Conservation (phyloP, 768 basidiomycete genomes). For the Neoboletus magnificus region DNA sequence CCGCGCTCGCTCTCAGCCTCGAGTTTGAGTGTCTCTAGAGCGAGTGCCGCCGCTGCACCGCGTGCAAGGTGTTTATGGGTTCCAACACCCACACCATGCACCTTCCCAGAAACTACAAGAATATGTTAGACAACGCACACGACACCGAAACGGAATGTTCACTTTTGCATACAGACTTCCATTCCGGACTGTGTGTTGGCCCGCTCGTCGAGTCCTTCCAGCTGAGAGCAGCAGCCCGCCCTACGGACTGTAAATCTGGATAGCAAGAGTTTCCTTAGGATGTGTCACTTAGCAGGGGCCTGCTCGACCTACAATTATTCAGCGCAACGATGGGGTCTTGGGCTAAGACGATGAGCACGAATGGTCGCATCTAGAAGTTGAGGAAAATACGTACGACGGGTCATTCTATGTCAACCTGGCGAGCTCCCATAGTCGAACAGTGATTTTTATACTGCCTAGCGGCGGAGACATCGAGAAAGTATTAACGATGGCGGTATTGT, state of each 20-base stretch:
- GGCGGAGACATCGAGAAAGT: conserved; percentile 16
- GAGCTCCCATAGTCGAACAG: conserved; percentile 12
- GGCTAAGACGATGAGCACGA: conserved; percentile 17
- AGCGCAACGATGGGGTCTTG: conserved; percentile 33
- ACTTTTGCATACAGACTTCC: conserved; percentile 65
- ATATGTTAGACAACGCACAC: conserved; percentile 10
- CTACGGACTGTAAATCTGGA: conserved; percentile 53
- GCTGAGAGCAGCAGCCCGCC: conserved; percentile 43
- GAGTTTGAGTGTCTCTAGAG: conserved; percentile 37
- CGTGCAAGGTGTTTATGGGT: conserved; percentile 51
- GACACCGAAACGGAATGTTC: conserved; percentile 14
- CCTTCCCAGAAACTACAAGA: conserved; percentile 47
- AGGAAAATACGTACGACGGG: conserved; percentile 13
- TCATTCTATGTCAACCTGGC: conserved; percentile 21
- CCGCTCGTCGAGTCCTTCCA: conserved; percentile 53
- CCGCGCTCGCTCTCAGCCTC: conserved; percentile 18
- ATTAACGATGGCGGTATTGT: conserved; percentile 27
- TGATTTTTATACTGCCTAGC: conserved; percentile 27
- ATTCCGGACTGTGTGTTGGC: conserved; percentile 42
- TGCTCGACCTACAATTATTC: conserved; percentile 39
- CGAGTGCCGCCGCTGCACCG: conserved; percentile 33
- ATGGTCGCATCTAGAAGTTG: not conserved
- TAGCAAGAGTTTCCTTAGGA: not conserved
- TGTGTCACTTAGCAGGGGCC: not conserved
- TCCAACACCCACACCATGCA: conserved; percentile 48